phyloP scores from a whole-genome alignment of 2,329 filamentous ascomycete genomes.

The Penicillium verrucosum region DNA sequence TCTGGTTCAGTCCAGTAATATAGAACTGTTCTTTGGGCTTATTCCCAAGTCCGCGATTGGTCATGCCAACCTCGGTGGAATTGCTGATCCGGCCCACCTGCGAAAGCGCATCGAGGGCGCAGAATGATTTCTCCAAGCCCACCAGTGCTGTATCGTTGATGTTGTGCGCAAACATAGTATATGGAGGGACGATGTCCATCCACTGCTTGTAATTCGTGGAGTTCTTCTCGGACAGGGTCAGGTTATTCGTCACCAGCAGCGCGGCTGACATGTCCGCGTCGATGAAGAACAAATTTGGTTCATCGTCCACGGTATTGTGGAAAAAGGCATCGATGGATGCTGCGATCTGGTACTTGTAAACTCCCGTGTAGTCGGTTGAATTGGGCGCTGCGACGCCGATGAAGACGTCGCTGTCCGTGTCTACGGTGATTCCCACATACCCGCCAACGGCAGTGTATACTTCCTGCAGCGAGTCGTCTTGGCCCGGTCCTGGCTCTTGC shows the following conservation, averaged over 20 bases:
- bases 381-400: slow-evolving; percentile 72
- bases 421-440: slow-evolving; percentile 63
- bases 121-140: slow-evolving; percentile 77
- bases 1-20: slow-evolving; percentile 68
- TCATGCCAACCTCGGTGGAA: slow-evolving; percentile 63
- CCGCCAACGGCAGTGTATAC: slow-evolving; percentile 61
- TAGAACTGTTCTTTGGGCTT: slow-evolving; percentile 87
- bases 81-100: slow-evolving; percentile 61
- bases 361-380: slow-evolving; percentile 59
- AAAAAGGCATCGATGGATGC: slow-evolving; percentile 77
- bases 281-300: slow-evolving; percentile 68
- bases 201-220: slow-evolving; percentile 52
- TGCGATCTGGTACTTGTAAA: slow-evolving; percentile 78
- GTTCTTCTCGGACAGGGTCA: slow-evolving; percentile 50
- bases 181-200: slow-evolving; percentile 63
- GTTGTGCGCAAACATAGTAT: slow-evolving; percentile 72
- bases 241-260: slow-evolving; percentile 71
- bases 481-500: slow-evolving; percentile 62
- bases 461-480: slow-evolving; percentile 41
- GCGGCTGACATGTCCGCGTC: slow-evolving; percentile 80
- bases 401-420: slow-evolving; percentile 66
- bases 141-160: slow-evolving; percentile 56
- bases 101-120: slow-evolving; percentile 68
- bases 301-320: slow-evolving; percentile 55
- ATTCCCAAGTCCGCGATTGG: slow-evolving; percentile 61